Percentiles rank a stretch among this genome's conserved stretches.
phyloP scores from a whole-genome alignment of 1,284 basidiomycete species.

The Cystobasidiaceae sp. region DNA sequence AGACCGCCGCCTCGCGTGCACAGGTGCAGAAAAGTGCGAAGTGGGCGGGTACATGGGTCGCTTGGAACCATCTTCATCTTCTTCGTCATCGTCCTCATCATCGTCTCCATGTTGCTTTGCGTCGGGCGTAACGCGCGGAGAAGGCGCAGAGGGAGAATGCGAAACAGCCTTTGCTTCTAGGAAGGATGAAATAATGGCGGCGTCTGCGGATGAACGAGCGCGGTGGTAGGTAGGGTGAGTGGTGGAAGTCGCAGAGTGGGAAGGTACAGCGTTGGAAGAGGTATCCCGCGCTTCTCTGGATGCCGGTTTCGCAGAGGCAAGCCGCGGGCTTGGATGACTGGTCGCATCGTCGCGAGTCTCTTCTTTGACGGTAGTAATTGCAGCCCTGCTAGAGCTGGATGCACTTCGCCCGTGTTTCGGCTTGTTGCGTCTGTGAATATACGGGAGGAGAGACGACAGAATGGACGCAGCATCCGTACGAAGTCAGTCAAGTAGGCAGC shows the following conservation, averaged over 20 bases:
- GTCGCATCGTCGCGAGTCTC: not conserved
- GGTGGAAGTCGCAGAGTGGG: not conserved
- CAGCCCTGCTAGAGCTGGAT: not conserved
- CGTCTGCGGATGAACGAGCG: constrained; percentile 36
- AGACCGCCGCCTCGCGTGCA: constrained; percentile 72
- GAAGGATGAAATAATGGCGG: constrained; percentile 30
- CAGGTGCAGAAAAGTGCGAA: constrained; percentile 12
- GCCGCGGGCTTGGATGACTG: no score
- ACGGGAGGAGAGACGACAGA: not conserved
- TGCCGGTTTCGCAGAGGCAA: not conserved
- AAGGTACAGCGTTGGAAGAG: not conserved
- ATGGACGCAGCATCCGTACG: not conserved
- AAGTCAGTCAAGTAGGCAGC: not conserved
- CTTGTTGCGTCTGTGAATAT: constrained; percentile 30
- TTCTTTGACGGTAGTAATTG: not conserved
- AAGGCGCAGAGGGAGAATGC: constrained; percentile 47
- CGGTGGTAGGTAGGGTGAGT: constrained; percentile 16
- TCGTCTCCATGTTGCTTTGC: constrained; percentile 22
- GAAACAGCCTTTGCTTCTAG: constrained; percentile 42
- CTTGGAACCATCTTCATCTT: constrained; percentile 21
- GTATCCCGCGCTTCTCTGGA: no score
- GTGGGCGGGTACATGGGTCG: constrained; percentile 17
- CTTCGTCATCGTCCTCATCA: not conserved
- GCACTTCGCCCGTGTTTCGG: constrained; percentile 35
- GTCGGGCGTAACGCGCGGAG: constrained; percentile 42